phyloP scores from a whole-genome alignment of 1,139 yeast species.

The Suhomyces ambrosiae region DNA sequence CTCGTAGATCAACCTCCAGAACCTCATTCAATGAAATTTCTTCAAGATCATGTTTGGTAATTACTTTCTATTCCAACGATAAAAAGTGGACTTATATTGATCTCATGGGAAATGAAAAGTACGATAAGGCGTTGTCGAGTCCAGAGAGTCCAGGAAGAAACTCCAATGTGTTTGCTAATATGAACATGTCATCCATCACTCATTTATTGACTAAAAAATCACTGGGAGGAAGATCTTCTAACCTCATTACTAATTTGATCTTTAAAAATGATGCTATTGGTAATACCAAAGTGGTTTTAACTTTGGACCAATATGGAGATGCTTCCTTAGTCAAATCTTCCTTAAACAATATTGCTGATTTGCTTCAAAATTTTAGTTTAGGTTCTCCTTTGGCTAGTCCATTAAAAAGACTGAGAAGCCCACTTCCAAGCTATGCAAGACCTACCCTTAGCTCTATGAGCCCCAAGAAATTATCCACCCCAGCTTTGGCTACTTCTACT shows the following conservation, averaged over 20 bases:
- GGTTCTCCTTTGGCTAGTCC: slow-evolving; percentile 14
- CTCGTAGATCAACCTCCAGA: slow-evolving; percentile 23
- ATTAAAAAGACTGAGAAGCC: slow-evolving; percentile 1
- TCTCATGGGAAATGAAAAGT: slow-evolving; percentile 36
- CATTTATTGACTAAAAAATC: slow-evolving; percentile 24
- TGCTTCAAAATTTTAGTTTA: slow-evolving; percentile 24
- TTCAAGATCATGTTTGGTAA: slow-evolving; percentile 32
- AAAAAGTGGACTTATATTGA: slow-evolving; percentile 31
- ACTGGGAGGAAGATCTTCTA: slow-evolving; percentile 25
- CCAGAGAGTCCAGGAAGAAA: slow-evolving; percentile 4
- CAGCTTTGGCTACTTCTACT: slow-evolving; percentile 3
- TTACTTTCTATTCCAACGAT: slow-evolving; percentile 26
- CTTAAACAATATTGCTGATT: slow-evolving; percentile 29
- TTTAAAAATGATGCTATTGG: slow-evolving; percentile 22
- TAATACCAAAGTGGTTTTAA: slow-evolving; percentile 29
- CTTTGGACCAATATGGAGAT: slow-evolving; percentile 34
- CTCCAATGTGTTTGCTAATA: slow-evolving; percentile 31
- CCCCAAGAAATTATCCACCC: slow-evolving; percentile 13
- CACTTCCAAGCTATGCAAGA: slow-evolving; percentile 33
- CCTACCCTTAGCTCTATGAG: slow-evolving; percentile 32
- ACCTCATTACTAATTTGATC: slow-evolving; percentile 32
- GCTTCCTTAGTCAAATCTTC: slow-evolving; percentile 29
- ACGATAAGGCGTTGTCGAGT: slow-evolving; percentile 15
- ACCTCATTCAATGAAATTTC: slow-evolving; percentile 27
- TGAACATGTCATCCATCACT: slow-evolving; percentile 33